Percentiles rank a stretch among this genome's conserved stretches.
phyloP scores from a whole-genome alignment of 352 stramenopile genomes.

The Pythium rhizo-oryzae region DNA sequence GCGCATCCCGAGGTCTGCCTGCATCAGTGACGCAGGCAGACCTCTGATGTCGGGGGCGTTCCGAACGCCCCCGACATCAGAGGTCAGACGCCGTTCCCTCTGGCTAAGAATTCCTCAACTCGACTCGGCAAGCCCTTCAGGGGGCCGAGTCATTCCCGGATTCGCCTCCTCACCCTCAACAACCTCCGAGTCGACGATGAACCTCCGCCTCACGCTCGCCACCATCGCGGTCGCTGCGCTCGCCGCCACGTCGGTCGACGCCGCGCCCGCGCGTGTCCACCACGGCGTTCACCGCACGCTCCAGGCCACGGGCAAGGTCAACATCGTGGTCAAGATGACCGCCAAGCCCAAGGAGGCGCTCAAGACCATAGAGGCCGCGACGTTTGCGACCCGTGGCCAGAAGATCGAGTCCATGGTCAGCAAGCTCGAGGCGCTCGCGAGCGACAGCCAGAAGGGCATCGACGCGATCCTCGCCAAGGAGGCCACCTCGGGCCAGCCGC shows the following conservation, averaged over 20 bases:
- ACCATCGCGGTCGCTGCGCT: not conserved
- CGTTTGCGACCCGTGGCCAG: conserved; percentile 14
- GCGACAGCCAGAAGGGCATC: conserved; percentile 9
- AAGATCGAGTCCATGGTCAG: conserved; percentile 25
- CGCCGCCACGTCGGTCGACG: not conserved
- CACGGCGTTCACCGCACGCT: conserved; percentile 11
- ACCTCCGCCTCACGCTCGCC: conserved; percentile 14
- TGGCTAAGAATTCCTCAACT: too few species aligned
- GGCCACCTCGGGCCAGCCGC: not conserved
- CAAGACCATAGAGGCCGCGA: conserved; percentile 1
- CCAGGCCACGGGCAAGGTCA: conserved; percentile 12
- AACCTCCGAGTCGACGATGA: not conserved
- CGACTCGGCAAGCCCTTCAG: too few species aligned
- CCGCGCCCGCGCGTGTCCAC: not conserved
- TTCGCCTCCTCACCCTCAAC: not conserved
- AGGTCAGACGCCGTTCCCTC: too few species aligned
- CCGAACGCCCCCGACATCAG: too few species aligned
- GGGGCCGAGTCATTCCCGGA: not conserved
- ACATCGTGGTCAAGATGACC: conserved; percentile 15
- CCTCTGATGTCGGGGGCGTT: too few species aligned
- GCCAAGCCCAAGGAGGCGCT: conserved; percentile 4
- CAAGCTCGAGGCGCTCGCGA: not conserved
- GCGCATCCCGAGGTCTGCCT: too few species aligned
- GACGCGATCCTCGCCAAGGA: conserved; percentile 2
- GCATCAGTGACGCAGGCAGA: too few species aligned